Conservation (phyloP, 352 stramenopile genomes). For the Achlya hypogyna region DNA sequence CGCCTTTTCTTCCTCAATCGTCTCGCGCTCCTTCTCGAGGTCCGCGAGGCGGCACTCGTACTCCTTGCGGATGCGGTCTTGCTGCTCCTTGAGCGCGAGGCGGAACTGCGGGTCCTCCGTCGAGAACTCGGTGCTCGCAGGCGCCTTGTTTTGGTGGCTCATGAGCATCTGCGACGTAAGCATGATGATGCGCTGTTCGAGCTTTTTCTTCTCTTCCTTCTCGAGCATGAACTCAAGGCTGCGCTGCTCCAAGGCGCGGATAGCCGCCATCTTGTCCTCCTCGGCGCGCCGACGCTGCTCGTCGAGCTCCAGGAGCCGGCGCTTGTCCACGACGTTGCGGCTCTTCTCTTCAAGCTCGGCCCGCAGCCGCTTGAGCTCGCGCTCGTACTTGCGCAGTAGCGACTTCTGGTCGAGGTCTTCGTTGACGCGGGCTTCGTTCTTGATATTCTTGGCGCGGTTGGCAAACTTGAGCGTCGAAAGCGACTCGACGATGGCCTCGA, state of each 20-base stretch:
- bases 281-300: constrained; percentile 85
- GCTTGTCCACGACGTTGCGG: constrained; percentile 91
- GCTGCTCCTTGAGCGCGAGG: constrained; percentile 81
- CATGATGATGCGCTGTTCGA: constrained; percentile 89
- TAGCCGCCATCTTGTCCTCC: constrained; percentile 92
- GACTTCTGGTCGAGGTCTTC: constrained; percentile 92
- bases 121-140: constrained; percentile 27
- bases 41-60: constrained; percentile 88
- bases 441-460: constrained; percentile 90
- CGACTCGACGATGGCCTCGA: constrained; percentile 85
- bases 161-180: constrained; percentile 91
- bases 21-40: constrained; percentile 90
- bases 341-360: constrained; percentile 88
- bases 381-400: constrained; percentile 90
- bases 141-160: constrained; percentile 29
- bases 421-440: constrained; percentile 85
- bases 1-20: constrained; percentile 91
- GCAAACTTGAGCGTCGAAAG: constrained; percentile 92
- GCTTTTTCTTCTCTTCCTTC: constrained; percentile 92
- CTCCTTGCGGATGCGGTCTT: constrained; percentile 84
- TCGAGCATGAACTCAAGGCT: constrained; percentile 91
- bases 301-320: constrained; percentile 82
- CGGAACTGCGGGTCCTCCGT: constrained; percentile 71
- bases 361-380: constrained; percentile 88
- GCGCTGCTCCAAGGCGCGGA: constrained; percentile 84